Conservation (phyloP, 164 flowering plant genomes). For the Paratinospora sagittata region DNA sequence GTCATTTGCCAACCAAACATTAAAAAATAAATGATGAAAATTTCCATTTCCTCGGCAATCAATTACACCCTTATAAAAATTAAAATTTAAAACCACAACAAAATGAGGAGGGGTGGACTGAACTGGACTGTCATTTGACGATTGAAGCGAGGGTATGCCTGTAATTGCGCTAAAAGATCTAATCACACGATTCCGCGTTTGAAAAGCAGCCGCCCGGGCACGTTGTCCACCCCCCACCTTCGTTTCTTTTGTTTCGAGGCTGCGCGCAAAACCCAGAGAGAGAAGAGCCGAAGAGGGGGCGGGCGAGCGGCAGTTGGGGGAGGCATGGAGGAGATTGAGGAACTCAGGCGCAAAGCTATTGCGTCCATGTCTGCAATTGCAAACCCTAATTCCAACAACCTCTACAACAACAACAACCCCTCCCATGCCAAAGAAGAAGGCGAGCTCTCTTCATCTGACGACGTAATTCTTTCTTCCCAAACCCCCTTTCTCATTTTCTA, state of each 20-base stretch:
- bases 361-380: slow-evolving; percentile 27
- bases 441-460: slow-evolving; percentile 53
- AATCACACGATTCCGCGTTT: neutral
- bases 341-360: slow-evolving; percentile 27
- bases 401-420: neutral
- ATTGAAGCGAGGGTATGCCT: neutral
- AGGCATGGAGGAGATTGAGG: slow-evolving; percentile 26
- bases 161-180: neutral
- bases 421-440: slow-evolving; percentile 57
- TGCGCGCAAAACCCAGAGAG: slow-evolving; percentile 1
- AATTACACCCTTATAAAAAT: no score
- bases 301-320: neutral
- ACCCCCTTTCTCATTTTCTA: slow-evolving; percentile 10
- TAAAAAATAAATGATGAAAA: no score
- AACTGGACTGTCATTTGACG: neutral
- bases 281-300: no score
- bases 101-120: neutral
- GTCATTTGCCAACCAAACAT: no score
- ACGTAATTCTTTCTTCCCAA: neutral
- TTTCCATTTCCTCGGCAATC: no score
- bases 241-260: neutral
- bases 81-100: no score
- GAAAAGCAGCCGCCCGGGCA: neutral
- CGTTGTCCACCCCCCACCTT: neutral
- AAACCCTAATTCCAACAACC: slow-evolving; percentile 25